phyloP scores from a whole-genome alignment of 2,329 filamentous ascomycete species.

The Fusarium nisikadoi region DNA sequence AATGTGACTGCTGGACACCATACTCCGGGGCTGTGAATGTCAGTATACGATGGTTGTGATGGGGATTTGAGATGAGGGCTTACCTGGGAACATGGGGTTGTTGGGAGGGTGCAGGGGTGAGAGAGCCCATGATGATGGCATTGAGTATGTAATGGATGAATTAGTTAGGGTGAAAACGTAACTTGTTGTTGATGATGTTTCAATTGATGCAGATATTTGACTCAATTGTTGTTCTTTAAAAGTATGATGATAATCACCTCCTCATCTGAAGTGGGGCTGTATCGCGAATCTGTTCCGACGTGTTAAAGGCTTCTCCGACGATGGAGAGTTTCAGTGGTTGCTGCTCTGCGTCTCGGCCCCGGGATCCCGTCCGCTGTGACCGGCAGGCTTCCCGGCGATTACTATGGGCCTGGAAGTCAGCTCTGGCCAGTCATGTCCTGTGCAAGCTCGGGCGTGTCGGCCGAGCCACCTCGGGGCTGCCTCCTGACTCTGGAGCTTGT shows the following conservation, averaged over 20 bases:
- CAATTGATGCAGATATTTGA: conserved; percentile 1
- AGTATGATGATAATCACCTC: conserved; percentile 12
- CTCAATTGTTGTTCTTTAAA: conserved; percentile 18
- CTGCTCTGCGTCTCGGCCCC: not conserved
- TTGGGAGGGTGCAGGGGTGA: conserved; percentile 15
- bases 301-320: conserved; percentile 3
- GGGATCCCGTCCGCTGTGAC: conserved; percentile 6
- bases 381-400: not conserved
- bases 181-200: not conserved
- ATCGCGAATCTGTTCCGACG: conserved; percentile 27
- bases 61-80: not conserved
- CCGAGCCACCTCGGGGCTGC: not conserved
- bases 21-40: conserved; percentile 41
- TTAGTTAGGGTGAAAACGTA: accelerated
- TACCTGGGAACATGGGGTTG: not conserved
- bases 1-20: conserved; percentile 66
- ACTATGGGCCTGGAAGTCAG: accelerated
- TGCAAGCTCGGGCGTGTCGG: not conserved
- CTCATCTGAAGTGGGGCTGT: conserved; percentile 31
- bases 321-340: not conserved
- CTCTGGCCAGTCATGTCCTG: not conserved
- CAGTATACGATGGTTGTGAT: not conserved
- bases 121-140: conserved; percentile 25
- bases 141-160: not conserved
- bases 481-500: accelerated